Conservation (phyloP, 2,329 filamentous ascomycete genomes). For the Aureobasidium sp. region DNA sequence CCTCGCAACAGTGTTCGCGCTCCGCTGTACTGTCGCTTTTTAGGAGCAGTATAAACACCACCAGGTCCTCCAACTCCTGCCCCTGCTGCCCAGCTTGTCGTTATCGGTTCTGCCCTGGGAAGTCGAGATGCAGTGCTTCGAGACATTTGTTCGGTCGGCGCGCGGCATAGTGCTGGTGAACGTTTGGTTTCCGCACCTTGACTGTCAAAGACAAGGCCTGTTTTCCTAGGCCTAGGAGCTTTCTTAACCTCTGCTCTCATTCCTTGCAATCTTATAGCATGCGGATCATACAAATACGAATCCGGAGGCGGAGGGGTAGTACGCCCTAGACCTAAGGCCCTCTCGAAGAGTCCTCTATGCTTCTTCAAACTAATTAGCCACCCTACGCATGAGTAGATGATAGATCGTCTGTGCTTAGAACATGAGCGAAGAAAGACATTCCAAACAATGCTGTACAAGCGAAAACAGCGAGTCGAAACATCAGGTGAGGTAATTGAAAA, state of each 20-base stretch:
- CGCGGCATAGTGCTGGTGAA: not conserved
- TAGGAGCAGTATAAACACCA: not conserved
- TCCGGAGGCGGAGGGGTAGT: not conserved
- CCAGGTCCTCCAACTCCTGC: not conserved
- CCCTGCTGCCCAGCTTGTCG: not conserved
- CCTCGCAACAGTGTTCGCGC: not conserved
- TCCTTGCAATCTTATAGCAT: not conserved
- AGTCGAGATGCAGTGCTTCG: not conserved
- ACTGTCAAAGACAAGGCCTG: not conserved
- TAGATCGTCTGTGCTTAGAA: too few species aligned
- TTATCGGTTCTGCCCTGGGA: not conserved
- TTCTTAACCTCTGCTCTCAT: not conserved
- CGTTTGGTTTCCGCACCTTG: not conserved
- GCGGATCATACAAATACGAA: not conserved
- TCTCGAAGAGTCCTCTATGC: not conserved
- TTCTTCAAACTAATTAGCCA: not conserved
- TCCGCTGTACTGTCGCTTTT: not conserved
- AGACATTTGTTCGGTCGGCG: not conserved
- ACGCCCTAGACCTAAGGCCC: not conserved
- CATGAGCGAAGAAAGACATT: not conserved
- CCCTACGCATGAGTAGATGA: not conserved
- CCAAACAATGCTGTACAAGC: not conserved
- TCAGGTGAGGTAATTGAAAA: not conserved
- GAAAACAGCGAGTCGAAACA: not conserved
- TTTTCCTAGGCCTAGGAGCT: not conserved